Base-by-base conservation (phyloP, 2,329 filamentous ascomycete species). In the Cladophialophora chaetospira region DNA sequence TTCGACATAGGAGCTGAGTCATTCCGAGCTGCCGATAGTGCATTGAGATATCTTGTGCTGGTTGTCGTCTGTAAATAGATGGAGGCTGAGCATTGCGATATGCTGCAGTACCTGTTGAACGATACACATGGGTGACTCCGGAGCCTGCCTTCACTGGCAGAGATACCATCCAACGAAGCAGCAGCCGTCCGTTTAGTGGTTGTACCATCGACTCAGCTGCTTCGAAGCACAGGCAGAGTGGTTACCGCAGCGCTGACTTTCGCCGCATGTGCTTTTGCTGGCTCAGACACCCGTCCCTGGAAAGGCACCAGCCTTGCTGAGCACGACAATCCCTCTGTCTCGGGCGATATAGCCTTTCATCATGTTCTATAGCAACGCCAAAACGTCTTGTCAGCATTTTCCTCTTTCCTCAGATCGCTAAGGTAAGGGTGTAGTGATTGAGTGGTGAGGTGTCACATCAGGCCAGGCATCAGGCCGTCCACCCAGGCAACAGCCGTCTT, bases 271-370 rank as follows among this genome's bases (percentile, higher is more conserved):
- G 40, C 21, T 45, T 35, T 13, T 21, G n/a, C 13, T 2, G 3
- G 6, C 46, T 67, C 70, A 86, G 19, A 86, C 77, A 28, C 89
- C 89, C 21, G 95, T 97, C 21, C 92, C 92, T 0, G 95, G 94
- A 69, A 99, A 99, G 2, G 94, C 93, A 36, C 70, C 68, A 44
- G 89, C 91, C 73, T 97, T 97, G 72, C 91, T 97, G 55, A 99
- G 76, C 17, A 99, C 94, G 25, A 99, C 88, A 65, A 92, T 92
- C 29, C 88, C 88, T 65, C 89, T 85, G 65, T 96, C 92, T 53
- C 93, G 88, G 28, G 93, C 88, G 65, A 99, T 99, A 74, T 99
- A 99, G 36, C 95, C 94, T 75, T 97, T 99, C 89, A 99, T 96
- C 21, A 94, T 80, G 57, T 88, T 89, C 91, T 96, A 65, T 35